Evolutionary conservation across 306 rosid genomes (phyloP).

Genomic region (Pueraria montana): DNA sequence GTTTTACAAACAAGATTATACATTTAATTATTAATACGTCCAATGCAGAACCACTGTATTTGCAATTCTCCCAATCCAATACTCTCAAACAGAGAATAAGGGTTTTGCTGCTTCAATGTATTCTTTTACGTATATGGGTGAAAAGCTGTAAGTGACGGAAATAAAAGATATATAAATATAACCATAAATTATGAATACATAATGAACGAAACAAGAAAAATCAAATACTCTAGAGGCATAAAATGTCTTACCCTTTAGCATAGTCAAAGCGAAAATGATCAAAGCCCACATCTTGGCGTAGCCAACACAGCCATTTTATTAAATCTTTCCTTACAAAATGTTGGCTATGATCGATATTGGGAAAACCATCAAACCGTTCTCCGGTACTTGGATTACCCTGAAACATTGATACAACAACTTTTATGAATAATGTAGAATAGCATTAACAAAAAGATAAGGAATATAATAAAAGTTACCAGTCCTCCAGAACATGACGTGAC

Average conservation of each 20-base stretch:
- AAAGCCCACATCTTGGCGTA: conserved; percentile 68
- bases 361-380: conserved; percentile 78
- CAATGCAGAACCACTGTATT: conserved; percentile 69
- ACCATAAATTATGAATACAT: background rate
- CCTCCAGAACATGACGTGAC: conserved; percentile 90
- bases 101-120: conserved; percentile 89
- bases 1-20: too few species aligned
- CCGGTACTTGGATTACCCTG: conserved; percentile 83
- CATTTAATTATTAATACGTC: conserved; percentile 61
- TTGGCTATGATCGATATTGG: conserved; percentile 88
- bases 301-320: conserved; percentile 82
- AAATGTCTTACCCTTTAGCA: conserved; percentile 75
- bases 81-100: conserved; percentile 82
- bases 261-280: conserved; percentile 93
- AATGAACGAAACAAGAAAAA: conserved; percentile 20
- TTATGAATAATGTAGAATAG: background rate
- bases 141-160: conserved; percentile 58
- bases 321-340: conserved; percentile 85
- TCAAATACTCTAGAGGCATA: background rate
- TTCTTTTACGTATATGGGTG: conserved; percentile 86
- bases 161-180: conserved; percentile 24
- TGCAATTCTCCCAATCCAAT: conserved; percentile 93
- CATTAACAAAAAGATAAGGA: conserved; percentile 10
- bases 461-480: conserved; percentile 57
- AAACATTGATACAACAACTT: conserved; percentile 18